Base-by-base conservation (phyloP, 805 yeast genomes). In the Candida stauntonica region DNA sequence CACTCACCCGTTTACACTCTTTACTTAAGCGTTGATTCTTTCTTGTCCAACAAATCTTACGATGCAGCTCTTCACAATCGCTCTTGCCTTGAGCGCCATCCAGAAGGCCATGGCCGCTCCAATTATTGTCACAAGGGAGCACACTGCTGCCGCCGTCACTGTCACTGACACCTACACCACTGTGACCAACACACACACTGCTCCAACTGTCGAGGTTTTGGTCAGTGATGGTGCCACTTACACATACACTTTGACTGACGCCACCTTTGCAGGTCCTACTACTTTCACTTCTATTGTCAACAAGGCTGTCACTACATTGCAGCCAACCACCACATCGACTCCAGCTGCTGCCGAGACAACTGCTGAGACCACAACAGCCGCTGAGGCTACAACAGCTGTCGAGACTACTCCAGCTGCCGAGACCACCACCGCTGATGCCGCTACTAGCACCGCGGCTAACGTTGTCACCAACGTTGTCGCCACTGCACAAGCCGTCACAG, bases 131-230 rank as follows among this genome's bases (percentile, higher is more conserved):
- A 77, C 83, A 15, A 64, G 81, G 54, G 59, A 61, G 27, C 79
- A 74, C 51, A 75, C 81, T 15, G 82, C 83, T 14, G 63, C 58
- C 7, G 68, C 81, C 4, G 73, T 74, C 26, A 73, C 78, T 4
- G 61, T 61, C 16, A 64, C 69, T 4, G 62, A 62, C 38, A 57
- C 64, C 19, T 66, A 65, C 47, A 60, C 73, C 18, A 66, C 72
- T 5, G 53, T 62, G 8, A 65, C 70, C 2, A 56, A 63, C 42
- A 48, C 62, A 9, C 57, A 55, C 19, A 55, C 65, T 29, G 70
- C 71, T 12, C 69, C 71, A 42, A 62, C 70, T 12, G 70, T 66
- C 14, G 60, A 65, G 44, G 57, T 58, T 30, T 48, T 66, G 21
- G 57, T 67, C 21, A 57, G 64, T 37, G 62, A 64, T 41, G 59